Evolutionary conservation across 1,284 basidiomycete species (phyloP).

Genomic region (Apiotrichum gamsii): DNA sequence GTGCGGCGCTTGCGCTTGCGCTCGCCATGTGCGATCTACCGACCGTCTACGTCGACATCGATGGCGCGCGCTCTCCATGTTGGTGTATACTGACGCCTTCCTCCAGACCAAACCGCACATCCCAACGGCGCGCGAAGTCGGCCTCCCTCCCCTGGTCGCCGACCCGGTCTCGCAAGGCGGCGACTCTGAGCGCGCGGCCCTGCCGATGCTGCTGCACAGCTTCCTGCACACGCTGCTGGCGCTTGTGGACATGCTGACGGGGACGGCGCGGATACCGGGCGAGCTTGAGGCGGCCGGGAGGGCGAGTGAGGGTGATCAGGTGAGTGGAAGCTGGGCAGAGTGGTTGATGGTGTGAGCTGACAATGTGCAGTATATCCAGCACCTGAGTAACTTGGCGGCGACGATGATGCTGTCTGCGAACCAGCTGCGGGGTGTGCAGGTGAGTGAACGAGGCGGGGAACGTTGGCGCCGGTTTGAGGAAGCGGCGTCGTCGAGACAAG

Average conservation of each 20-base stretch:
- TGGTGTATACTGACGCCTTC: background rate
- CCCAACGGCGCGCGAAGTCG: constrained; percentile 28
- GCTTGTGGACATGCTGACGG: constrained; percentile 35
- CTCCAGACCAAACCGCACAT: constrained; percentile 31
- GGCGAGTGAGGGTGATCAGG: constrained; percentile 42
- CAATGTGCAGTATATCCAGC: constrained; percentile 45
- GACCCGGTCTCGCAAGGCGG: constrained; percentile 19
- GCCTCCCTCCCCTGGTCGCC: constrained; percentile 22
- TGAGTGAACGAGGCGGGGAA: background rate
- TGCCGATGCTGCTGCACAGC: constrained; percentile 35
- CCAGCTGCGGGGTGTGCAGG: constrained; percentile 35
- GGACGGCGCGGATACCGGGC: constrained; percentile 33
- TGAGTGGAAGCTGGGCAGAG: too few species aligned
- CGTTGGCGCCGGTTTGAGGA: background rate
- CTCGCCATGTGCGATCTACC: too few species aligned
- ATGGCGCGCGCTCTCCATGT: too few species aligned
- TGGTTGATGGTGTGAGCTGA: too few species aligned
- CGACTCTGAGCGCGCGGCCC: constrained; percentile 14
- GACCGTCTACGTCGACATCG: too few species aligned
- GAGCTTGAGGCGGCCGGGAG: constrained; percentile 32
- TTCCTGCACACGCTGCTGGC: constrained; percentile 41
- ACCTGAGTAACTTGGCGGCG: constrained; percentile 39
- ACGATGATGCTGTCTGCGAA: constrained; percentile 44
- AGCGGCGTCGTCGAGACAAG: too few species aligned
- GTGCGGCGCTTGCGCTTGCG: background rate